These are phyloP conservation scores for Triangularia verruculosa DNA, from an alignment of 2,329 filamentous ascomycete genomes.

Conservation along the genomic window DNA sequence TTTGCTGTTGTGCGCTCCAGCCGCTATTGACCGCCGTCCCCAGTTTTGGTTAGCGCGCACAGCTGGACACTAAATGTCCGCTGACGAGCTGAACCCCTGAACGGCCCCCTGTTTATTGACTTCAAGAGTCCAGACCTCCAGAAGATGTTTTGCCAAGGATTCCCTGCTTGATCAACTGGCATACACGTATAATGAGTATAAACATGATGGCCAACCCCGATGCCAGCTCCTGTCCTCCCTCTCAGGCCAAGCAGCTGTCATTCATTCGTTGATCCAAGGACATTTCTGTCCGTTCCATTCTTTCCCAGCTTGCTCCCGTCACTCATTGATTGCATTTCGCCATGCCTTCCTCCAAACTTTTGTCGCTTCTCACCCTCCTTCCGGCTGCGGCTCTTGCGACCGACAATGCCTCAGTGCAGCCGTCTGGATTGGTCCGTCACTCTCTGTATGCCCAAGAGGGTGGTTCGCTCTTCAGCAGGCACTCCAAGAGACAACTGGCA, in stretches of 20 bases:
- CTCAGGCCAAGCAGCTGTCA: not conserved
- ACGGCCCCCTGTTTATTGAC: not conserved
- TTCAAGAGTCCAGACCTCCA: not conserved
- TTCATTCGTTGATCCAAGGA: slow-evolving; percentile 5
- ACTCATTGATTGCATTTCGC: slow-evolving; percentile 1
- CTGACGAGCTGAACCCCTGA: not conserved
- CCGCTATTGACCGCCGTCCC: not conserved
- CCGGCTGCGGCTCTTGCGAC: slow-evolving; percentile 14
- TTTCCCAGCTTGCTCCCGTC: not conserved
- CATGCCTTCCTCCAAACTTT: slow-evolving; percentile 11
- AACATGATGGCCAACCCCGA: not conserved
- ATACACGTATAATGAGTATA: not conserved
- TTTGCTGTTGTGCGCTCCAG: not conserved
- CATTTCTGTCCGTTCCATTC: not conserved
- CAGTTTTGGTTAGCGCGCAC: not conserved
- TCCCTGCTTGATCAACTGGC: not conserved
- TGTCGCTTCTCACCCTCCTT: slow-evolving; percentile 15
- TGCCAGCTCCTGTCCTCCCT: not conserved
- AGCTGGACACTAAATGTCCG: not conserved
- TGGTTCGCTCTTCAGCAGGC: slow-evolving; percentile 11
- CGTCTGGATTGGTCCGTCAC: slow-evolving; percentile 21
- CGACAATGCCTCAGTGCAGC: slow-evolving; percentile 13
- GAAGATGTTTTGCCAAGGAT: not conserved
- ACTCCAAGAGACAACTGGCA: slow-evolving; percentile 18
- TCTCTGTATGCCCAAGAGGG: slow-evolving; percentile 13